These are phyloP conservation scores for Lanmaoa pseudosensibilis DNA, from an alignment of 768 basidiomycete species.

Conservation along the genomic window DNA sequence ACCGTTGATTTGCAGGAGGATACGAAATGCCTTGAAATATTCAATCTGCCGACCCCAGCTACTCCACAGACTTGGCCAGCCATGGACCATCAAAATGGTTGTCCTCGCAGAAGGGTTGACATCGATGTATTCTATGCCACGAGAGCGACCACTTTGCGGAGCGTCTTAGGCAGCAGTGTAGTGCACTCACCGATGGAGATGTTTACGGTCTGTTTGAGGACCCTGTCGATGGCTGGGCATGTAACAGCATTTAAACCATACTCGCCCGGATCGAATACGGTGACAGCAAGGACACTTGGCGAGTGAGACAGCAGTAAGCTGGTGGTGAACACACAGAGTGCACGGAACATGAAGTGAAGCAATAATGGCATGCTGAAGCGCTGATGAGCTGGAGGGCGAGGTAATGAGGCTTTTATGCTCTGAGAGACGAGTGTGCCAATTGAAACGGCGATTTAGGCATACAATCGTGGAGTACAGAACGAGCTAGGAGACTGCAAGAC, in stretches of 20 bases:
- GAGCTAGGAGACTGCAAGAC: too few species aligned
- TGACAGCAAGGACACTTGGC: neutral
- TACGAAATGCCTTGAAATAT: conserved; percentile 51
- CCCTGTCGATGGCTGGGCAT: conserved; percentile 46
- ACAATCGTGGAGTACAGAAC: too few species aligned
- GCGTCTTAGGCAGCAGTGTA: conserved; percentile 11
- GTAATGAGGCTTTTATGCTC: conserved; percentile 1
- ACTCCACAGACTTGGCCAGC: conserved; percentile 79
- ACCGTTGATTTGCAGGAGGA: too few species aligned
- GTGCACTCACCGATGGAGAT: conserved; percentile 46
- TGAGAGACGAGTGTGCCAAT: neutral
- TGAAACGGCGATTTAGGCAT: too few species aligned
- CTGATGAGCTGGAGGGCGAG: neutral
- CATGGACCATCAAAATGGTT: conserved; percentile 69
- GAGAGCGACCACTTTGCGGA: neutral
- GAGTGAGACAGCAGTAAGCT: neutral
- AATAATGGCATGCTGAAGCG: neutral
- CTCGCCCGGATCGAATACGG: conserved; percentile 39
- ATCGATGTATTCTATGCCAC: conserved; percentile 61
- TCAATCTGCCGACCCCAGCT: conserved; percentile 72
- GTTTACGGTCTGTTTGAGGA: conserved; percentile 32
- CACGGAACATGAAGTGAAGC: neutral
- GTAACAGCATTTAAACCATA: conserved; percentile 36
- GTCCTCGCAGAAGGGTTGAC: conserved; percentile 53
- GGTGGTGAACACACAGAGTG: neutral